A percentile compares a stretch with the other conserved stretches of the same genome.
Conservation (phyloP, 2,329 filamentous ascomycete genomes). For the Apiospora koreana region DNA sequence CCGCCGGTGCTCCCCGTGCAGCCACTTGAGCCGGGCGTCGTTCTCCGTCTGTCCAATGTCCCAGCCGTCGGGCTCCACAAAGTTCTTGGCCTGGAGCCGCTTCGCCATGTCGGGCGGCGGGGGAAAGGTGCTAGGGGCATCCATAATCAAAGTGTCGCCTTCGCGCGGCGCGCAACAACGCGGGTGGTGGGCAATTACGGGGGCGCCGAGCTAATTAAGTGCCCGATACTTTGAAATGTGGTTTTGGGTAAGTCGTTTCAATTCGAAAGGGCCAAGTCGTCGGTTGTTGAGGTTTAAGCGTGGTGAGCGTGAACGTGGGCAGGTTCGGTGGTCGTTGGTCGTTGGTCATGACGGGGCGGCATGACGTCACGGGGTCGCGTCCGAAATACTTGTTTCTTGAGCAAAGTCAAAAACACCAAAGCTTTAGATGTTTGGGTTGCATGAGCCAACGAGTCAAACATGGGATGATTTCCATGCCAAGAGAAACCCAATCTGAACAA, state of each 20-base stretch:
- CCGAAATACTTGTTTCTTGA: not conserved
- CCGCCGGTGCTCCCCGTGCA: not conserved
- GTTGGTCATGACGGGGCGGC: not conserved
- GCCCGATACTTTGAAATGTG: not conserved
- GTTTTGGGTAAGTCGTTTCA: not conserved
- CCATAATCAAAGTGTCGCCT: no score
- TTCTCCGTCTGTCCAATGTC: conserved; percentile 1
- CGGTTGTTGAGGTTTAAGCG: not conserved
- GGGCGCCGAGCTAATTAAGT: not conserved
- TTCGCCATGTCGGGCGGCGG: conserved; percentile 2
- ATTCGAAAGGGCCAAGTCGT: not conserved
- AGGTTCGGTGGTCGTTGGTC: not conserved
- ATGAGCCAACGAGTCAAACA: not conserved
- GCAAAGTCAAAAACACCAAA: not conserved
- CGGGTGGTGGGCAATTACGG: not conserved
- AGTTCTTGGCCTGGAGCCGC: not conserved
- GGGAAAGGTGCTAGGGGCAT: not conserved
- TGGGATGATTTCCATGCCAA: not conserved
- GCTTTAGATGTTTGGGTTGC: not conserved
- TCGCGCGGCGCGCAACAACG: not conserved
- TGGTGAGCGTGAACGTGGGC: not conserved
- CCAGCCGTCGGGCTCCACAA: not conserved
- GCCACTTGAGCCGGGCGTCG: not conserved
- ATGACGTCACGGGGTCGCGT: not conserved
- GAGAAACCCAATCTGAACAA: not conserved